Evolutionary conservation across 1,284 basidiomycete species (phyloP), one percentile per base, ranked within the genome.

Genomic region (Cutaneotrichosporon sp.): DNA sequence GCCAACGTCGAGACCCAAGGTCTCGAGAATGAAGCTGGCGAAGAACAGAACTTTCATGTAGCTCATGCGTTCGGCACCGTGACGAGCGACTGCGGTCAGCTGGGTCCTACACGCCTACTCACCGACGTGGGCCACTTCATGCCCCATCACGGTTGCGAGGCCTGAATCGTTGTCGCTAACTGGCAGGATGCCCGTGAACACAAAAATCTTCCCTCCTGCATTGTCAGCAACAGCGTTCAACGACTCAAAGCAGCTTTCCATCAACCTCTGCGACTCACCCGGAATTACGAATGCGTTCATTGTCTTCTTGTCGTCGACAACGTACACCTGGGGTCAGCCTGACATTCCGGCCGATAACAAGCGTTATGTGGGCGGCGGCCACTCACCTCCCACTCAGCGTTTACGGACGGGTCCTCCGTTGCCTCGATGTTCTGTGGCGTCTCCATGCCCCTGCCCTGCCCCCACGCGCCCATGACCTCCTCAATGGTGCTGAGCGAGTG

Each of bases 121-220:
- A 83, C 85, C 84, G 60, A 87, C 85, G 66, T 94, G 92, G 3
- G 88, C 89, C 37, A 94, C 87, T 74, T 93, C 90, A 71, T 97
- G 92, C 1, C 88, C 84, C 2, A 97, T 75, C 1, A 97, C 85
- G 7, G 87, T 86, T 1, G 93, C 90, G 0, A 97, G 75, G 0
- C 90, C 91, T 57, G 87, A 81, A 59, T 91, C 87, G 57, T 90
- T 84, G 55, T 77, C 77, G 44, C 84, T 85, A 5, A 93, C 76
- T 0, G 88, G 90, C 8, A 97, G 72, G 46, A 97, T 90, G 0
- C 92, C 92, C 0, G 88, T 90, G 63, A 90, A 96, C 3, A 97
- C 88, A 46, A 93, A 82, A 59, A 96, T 86, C 60, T 83, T 83
- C 17, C 80, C 80, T 4, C 85, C 84, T 79, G 57, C 33, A n/a